Conservation (phyloP, 441 rosid genomes). For the Arabidopsis hybrid region DNA sequence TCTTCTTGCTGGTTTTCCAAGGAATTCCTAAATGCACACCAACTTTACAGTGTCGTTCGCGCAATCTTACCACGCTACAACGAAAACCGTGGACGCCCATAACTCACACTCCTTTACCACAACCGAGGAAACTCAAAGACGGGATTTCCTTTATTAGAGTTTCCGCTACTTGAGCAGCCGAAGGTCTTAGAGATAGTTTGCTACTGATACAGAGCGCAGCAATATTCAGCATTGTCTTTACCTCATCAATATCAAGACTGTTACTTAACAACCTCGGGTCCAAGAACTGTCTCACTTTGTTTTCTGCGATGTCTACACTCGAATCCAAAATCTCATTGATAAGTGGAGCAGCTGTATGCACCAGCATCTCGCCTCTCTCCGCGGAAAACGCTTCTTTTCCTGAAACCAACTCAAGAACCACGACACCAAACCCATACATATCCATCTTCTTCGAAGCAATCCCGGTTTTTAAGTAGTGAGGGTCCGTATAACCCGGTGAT, state of each 20-base stretch:
- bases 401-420: constrained; percentile 72
- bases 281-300: constrained; percentile 51
- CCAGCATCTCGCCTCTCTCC: constrained; percentile 61
- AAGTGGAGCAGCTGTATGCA: constrained; percentile 50
- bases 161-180: constrained; percentile 55
- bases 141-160: constrained; percentile 46
- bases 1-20: neutral
- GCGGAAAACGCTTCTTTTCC: constrained; percentile 75
- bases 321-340: constrained; percentile 38
- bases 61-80: neutral
- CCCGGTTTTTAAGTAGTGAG: constrained; percentile 79
- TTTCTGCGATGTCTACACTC: constrained; percentile 15
- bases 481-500: constrained; percentile 91
- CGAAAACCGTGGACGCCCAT: neutral
- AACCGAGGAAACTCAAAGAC: constrained; percentile 44
- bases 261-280: constrained; percentile 60
- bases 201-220: constrained; percentile 60
- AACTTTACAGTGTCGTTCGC: constrained; percentile 6
- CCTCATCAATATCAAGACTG: constrained; percentile 64
- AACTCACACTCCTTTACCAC: constrained; percentile 32
- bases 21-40: neutral
- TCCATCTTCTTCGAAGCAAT: constrained; percentile 83
- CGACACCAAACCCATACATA: constrained; percentile 79
- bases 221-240: constrained; percentile 53
- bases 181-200: constrained; percentile 62